Evolutionary conservation across 257 asterid species (phyloP), one percentile per base, ranked within the genome.

Genomic region (Mentha longifolia): DNA sequence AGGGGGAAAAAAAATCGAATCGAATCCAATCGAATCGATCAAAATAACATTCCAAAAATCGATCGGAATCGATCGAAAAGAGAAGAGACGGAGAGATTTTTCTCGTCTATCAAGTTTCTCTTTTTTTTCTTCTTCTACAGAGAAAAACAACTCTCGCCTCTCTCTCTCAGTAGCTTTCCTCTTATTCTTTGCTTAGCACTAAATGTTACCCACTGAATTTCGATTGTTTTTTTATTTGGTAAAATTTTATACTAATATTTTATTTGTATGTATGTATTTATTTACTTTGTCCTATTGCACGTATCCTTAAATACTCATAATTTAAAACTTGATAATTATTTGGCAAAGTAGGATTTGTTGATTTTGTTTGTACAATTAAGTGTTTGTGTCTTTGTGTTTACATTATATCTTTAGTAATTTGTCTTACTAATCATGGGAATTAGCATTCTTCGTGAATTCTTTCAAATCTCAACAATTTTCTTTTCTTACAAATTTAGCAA

Each of bases 141-240:
- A 55, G 60, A 70, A 62, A 62, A 35, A 35, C 55, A 47, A 54
- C 68, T 70, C 79, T 76, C 76, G 30, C 39, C 69, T 64, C 68
- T 57, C 72, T 64, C 70, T 45, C 68, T 55, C 11, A 25, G 37
- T 62, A 51, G 76, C 62, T 63, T 65, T 47, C 42, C 33, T 28
- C 65, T 22, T 63, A 76, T 76, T 60, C 76, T 65, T 70, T 76
- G 68, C 80, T 76, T 76, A 70, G 69, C 73, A 63, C 73, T 45
- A 46, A 67, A 76, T 72, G 70, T 71, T 70, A 54, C 80, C 80
- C n/a, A 30, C 41, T n/a, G n/a, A 16, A 43, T 73, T 65, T 28
- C 15, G 2, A 25, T 31, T n/a, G n/a, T 17, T 33, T 31, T 49
- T 13, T 5, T 50, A 15, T 46, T 25, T 28, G 33, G 7, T 6